These are phyloP conservation scores for Paramecium caudatum DNA, from an alignment of 73 alveolate genomes.

Conservation along the genomic window DNA sequence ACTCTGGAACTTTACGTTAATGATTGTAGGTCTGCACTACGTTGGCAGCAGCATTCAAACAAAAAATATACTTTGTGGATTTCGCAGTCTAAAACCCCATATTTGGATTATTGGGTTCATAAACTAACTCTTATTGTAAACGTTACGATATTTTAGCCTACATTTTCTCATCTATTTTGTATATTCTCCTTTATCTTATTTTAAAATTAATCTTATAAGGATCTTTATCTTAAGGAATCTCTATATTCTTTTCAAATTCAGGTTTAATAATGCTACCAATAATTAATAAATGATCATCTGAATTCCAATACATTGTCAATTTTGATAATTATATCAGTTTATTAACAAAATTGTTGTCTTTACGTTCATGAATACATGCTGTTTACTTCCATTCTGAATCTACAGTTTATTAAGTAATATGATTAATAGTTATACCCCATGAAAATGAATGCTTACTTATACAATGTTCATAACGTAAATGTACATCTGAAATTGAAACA, in stretches of 20 bases:
- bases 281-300: slow-evolving; percentile 48
- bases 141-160: not conserved
- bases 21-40: slow-evolving; percentile 41
- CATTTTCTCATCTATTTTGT: slow-evolving; percentile 11
- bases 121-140: not conserved
- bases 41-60: slow-evolving; percentile 42
- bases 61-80: slow-evolving; percentile 48
- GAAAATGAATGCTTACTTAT: slow-evolving; percentile 61
- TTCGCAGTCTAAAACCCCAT: not conserved
- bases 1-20: slow-evolving; percentile 41
- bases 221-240: not conserved
- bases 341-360: not conserved
- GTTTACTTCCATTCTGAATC: slow-evolving; percentile 35
- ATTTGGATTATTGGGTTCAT: not conserved
- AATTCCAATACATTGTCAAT: slow-evolving; percentile 60
- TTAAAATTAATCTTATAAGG: not conserved
- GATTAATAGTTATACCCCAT: slow-evolving; percentile 57
- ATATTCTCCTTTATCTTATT: not conserved
- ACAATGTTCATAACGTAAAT: slow-evolving; percentile 65
- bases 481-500: slow-evolving; percentile 53
- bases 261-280: not conserved
- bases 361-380: not conserved
- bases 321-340: slow-evolving; percentile 5
- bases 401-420: slow-evolving; percentile 28
- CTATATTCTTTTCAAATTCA: not conserved